Conservation (phyloP, 257 asterid species). For the Solanum pinnatisectum region DNA sequence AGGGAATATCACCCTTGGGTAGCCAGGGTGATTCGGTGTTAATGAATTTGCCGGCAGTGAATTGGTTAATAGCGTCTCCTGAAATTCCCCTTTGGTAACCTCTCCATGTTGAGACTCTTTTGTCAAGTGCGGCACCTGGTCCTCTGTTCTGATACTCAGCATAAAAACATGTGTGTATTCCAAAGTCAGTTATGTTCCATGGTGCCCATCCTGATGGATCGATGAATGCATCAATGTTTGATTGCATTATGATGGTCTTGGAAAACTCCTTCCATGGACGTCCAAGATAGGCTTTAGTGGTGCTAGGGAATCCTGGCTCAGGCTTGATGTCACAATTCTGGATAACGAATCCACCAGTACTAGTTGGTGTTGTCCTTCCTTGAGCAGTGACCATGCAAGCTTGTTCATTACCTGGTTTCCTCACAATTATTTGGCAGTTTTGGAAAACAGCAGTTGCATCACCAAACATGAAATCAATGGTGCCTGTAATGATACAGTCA, state of each 20-base stretch:
- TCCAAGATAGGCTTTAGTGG: slow-evolving; percentile 25
- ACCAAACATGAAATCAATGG: slow-evolving; percentile 75
- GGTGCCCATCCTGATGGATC: slow-evolving; percentile 44
- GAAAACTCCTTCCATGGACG: slow-evolving; percentile 52
- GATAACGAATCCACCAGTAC: slow-evolving; percentile 29
- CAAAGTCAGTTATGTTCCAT: slow-evolving; percentile 23
- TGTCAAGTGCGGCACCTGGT: slow-evolving; percentile 10
- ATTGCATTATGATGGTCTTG: slow-evolving; percentile 36
- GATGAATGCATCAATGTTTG: slow-evolving; percentile 19
- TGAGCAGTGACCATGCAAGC: slow-evolving; percentile 86
- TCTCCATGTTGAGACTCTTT: slow-evolving; percentile 24
- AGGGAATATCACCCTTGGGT: slow-evolving; percentile 15
- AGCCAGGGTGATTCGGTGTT: slow-evolving; percentile 10
- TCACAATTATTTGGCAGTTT: slow-evolving; percentile 33
- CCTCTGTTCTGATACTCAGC: slow-evolving; percentile 24
- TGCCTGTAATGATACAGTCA: slow-evolving; percentile 58
- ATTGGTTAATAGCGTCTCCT: slow-evolving; percentile 1
- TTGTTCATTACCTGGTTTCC: slow-evolving; percentile 56
- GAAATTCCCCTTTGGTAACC: slow-evolving; percentile 13
- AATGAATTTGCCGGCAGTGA: slow-evolving; percentile 5
- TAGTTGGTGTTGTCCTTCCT: slow-evolving; percentile 43
- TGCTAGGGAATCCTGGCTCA: slow-evolving; percentile 23
- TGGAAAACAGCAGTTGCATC: slow-evolving; percentile 46
- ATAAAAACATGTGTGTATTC: not conserved
- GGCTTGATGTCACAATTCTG: slow-evolving; percentile 41